A percentile compares a stretch with the other conserved stretches of the same genome.
Evolutionary conservation across 805 yeast genomes (phyloP).

Genomic region (Scheffersomyces coipomensis): DNA sequence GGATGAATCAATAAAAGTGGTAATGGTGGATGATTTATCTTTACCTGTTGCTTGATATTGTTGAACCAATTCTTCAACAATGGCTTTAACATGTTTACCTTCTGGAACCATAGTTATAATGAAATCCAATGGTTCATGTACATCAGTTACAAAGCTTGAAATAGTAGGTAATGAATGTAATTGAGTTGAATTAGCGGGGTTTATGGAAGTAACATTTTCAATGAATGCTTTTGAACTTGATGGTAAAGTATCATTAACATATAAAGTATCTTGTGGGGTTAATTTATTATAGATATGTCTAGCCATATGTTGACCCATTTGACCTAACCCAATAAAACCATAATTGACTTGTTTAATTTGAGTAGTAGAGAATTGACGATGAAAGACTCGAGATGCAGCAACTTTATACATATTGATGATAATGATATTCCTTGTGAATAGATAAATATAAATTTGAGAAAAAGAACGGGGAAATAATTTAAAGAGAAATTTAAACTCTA

Average conservation of each 20-base stretch:
- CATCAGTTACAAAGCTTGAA: slow-evolving; percentile 25
- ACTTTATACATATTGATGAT: neutral
- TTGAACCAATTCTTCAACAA: slow-evolving; percentile 37
- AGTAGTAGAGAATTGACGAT: slow-evolving; percentile 10
- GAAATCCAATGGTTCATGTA: slow-evolving; percentile 34
- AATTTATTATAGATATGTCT: slow-evolving; percentile 42
- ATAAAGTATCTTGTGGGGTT: slow-evolving; percentile 35
- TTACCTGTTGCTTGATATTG: slow-evolving; percentile 18
- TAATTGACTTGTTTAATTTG: slow-evolving; percentile 18
- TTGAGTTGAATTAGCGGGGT: slow-evolving; percentile 13
- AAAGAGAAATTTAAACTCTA: too few species aligned
- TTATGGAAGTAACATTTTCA: slow-evolving; percentile 16
- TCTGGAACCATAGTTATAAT: slow-evolving; percentile 56
- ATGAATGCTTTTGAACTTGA: slow-evolving; percentile 24
- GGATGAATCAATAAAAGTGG: slow-evolving; percentile 47
- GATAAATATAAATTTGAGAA: neutral
- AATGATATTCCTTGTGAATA: neutral
- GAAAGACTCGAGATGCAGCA: slow-evolving; percentile 21
- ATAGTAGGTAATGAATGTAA: slow-evolving; percentile 19
- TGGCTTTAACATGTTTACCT: slow-evolving; percentile 46
- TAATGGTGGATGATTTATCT: slow-evolving; percentile 9
- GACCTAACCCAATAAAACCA: slow-evolving; percentile 58
- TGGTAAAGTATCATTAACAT: slow-evolving; percentile 43
- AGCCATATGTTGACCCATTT: slow-evolving; percentile 59
- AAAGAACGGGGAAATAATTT: too few species aligned